These are phyloP conservation scores for Themeda triandra DNA, from an alignment of 176 grass and related monocot species.

Conservation along the genomic window DNA sequence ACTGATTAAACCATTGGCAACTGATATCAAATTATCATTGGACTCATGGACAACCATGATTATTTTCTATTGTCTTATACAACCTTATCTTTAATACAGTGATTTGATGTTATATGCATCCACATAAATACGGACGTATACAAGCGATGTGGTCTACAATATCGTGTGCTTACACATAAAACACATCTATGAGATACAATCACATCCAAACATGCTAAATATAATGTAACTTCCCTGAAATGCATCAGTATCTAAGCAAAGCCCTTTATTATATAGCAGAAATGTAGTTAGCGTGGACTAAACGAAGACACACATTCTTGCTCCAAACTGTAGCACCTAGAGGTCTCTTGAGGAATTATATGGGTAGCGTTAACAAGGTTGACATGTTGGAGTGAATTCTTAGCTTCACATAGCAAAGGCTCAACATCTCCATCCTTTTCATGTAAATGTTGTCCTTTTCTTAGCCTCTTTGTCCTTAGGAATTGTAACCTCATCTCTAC, in stretches of 20 bases:
- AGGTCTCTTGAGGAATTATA: neutral
- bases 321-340: neutral
- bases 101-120: neutral
- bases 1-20: neutral
- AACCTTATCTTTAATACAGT: neutral
- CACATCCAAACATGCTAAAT: no score
- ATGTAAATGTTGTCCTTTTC: neutral
- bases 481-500: constrained; percentile 48
- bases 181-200: no score
- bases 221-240: no score
- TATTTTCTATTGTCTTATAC: neutral
- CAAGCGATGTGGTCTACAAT: neutral
- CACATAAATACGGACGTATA: neutral
- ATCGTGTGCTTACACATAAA: no score
- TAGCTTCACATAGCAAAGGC: neutral
- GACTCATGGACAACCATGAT: neutral
- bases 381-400: neutral
- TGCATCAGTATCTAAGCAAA: neutral
- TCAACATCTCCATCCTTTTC: constrained; percentile 3
- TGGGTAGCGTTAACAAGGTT: neutral
- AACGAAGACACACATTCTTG: constrained; percentile 18
- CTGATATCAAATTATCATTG: neutral
- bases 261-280: neutral
- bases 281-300: neutral
- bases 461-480: constrained; percentile 12